Conservation (phyloP, 2,329 filamentous ascomycete genomes). For the Aschersonia sp. region DNA sequence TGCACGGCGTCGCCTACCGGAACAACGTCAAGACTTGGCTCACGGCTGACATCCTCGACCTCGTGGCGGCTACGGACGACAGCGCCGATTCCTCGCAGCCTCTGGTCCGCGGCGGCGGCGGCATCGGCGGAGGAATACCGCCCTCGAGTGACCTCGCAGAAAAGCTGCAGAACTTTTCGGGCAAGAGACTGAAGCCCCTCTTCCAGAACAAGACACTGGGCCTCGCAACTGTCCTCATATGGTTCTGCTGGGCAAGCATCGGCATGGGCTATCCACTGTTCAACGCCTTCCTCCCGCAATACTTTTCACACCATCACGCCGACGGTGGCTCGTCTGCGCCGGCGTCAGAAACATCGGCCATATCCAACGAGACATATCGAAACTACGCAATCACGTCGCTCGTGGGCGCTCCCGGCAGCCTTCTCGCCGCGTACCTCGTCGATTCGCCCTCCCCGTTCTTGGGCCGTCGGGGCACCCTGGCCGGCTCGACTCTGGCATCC, state of each 20-base stretch:
- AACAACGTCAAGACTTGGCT: constrained; percentile 62
- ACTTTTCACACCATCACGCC: constrained; percentile 45
- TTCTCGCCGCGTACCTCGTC: constrained; percentile 61
- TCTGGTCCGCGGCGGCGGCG: background rate
- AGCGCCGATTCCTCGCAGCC: constrained; percentile 12
- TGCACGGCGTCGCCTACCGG: constrained; percentile 62
- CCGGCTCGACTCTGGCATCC: constrained; percentile 49
- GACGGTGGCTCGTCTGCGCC: constrained; percentile 7
- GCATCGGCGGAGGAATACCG: constrained; percentile 4
- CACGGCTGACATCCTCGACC: constrained; percentile 52
- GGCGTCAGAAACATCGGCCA: constrained; percentile 17
- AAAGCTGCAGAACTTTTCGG: constrained; percentile 52
- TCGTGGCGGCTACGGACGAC: constrained; percentile 31
- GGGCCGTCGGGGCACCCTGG: constrained; percentile 60
- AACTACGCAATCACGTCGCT: constrained; percentile 73
- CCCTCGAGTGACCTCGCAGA: constrained; percentile 32
- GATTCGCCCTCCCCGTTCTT: constrained; percentile 45
- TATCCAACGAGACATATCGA: constrained; percentile 47
- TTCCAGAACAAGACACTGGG: constrained; percentile 39
- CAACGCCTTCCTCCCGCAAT: constrained; percentile 82
- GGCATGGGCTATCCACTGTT: constrained; percentile 81
- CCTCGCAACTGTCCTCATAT: constrained; percentile 41
- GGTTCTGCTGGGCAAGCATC: constrained; percentile 72
- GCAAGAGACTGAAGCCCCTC: constrained; percentile 51
- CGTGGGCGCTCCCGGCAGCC: constrained; percentile 60